phyloP scores from a whole-genome alignment of 108 stramenopile genomes.

The Aureococcus anophagefferens region DNA sequence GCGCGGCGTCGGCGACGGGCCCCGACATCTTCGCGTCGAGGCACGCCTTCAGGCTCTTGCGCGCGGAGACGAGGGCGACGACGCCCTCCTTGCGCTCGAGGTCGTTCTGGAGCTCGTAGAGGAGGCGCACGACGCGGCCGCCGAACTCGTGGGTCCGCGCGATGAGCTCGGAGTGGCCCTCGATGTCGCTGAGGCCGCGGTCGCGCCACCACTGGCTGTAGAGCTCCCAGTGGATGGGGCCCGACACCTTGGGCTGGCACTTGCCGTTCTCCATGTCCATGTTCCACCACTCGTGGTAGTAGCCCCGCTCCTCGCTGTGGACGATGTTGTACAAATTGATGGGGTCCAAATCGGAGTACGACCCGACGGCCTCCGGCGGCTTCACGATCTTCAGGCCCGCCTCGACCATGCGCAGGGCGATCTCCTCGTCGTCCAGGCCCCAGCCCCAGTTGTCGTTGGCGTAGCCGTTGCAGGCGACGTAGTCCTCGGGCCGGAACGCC shows the following conservation, averaged over 20 bases:
- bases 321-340: background rate
- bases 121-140: background rate
- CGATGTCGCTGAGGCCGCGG: background rate
- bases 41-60: background rate
- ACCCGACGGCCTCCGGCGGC: background rate
- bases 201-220: background rate
- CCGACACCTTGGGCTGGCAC: background rate
- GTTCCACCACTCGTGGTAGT: background rate
- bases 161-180: background rate
- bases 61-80: background rate
- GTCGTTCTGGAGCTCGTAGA: background rate
- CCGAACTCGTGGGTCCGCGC: conserved; percentile 1
- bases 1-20: background rate
- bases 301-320: background rate
- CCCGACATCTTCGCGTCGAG: background rate
- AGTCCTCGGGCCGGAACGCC: background rate
- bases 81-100: background rate
- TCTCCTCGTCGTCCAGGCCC: background rate
- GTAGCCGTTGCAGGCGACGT: background rate
- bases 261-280: conserved; percentile 1
- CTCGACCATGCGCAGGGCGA: background rate
- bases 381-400: background rate
- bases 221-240: background rate
- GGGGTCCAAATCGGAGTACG: background rate
- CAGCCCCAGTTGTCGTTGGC: background rate